Conservation (phyloP, 257 asterid genomes). For the Leptodermis oblonga region DNA sequence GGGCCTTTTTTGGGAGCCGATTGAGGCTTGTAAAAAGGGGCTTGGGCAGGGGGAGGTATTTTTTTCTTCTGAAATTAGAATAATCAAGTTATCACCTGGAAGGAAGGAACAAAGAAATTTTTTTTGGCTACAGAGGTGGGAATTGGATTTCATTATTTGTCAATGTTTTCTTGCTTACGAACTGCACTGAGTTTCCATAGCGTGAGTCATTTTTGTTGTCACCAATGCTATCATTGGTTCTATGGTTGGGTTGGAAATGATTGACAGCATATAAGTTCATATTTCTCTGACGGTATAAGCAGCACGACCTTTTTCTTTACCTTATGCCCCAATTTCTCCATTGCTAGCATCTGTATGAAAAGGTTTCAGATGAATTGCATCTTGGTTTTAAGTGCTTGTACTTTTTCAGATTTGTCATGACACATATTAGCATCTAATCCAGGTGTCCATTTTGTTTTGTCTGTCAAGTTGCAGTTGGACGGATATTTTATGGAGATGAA, state of each 20-base stretch:
- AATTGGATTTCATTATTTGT: background rate
- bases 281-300: background rate
- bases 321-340: background rate
- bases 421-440: background rate
- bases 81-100: background rate
- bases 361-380: background rate
- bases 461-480: background rate
- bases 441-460: background rate
- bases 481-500: background rate
- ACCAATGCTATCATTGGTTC: background rate
- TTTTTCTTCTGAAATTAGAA: background rate
- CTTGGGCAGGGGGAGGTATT: background rate
- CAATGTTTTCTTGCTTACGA: background rate
- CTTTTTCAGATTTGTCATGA: background rate
- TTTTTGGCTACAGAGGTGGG: background rate
- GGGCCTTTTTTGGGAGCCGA: background rate
- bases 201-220: conserved; percentile 2
- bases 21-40: background rate
- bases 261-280: background rate
- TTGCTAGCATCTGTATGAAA: background rate
- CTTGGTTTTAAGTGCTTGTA: background rate
- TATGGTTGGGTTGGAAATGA: background rate
- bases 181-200: background rate
- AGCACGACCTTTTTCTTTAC: background rate
- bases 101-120: background rate